A percentile compares a stretch with the other conserved stretches of the same genome.
Evolutionary conservation across 129 eudicot species (phyloP).

Genomic region (Kitagawia praeruptora): DNA sequence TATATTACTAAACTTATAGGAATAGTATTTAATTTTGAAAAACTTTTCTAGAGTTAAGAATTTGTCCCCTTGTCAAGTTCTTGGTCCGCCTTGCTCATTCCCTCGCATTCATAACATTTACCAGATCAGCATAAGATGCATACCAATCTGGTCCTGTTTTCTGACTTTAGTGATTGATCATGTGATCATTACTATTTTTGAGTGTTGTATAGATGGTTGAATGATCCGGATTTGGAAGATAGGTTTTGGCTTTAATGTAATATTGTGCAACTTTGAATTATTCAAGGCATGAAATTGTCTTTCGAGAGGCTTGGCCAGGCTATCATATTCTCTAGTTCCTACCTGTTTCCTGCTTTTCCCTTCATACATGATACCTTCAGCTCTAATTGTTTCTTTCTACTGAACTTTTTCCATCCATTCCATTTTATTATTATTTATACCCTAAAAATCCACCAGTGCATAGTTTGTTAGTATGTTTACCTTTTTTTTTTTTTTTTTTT

Average conservation of each 20-base stretch:
- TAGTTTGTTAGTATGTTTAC: not conserved
- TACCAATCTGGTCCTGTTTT: not conserved
- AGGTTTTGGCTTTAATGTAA: not conserved
- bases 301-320: not conserved
- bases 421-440: not conserved
- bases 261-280: not conserved
- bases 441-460: not conserved
- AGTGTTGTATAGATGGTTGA: not conserved
- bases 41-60: not conserved
- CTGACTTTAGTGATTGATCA: not conserved
- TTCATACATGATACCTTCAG: not conserved
- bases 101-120: not conserved
- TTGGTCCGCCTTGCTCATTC: not conserved
- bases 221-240: not conserved
- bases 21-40: not conserved
- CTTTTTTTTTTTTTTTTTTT: not conserved
- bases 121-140: not conserved
- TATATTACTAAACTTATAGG: not conserved
- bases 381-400: not conserved
- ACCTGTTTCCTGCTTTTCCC: not conserved
- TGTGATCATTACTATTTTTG: not conserved
- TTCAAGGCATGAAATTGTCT: not conserved
- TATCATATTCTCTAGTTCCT: not conserved
- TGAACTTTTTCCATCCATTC: not conserved
- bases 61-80: not conserved